Conservation (phyloP, 2,329 filamentous ascomycete species). For the Pseudogymnoascus sp. region DNA sequence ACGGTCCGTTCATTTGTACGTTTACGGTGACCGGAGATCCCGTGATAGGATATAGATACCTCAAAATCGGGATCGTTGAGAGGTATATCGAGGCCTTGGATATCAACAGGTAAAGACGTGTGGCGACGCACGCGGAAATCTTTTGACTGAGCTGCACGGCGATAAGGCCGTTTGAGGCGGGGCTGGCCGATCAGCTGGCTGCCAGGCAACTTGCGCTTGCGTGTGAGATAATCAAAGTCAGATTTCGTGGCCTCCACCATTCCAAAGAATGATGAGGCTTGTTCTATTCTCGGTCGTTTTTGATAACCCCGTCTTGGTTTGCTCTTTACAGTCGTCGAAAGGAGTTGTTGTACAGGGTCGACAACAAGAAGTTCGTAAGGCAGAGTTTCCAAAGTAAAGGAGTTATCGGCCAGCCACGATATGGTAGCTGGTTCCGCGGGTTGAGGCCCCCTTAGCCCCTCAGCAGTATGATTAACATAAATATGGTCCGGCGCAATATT, state of each 20-base stretch:
- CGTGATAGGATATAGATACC: neutral
- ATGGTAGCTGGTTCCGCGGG: conserved; percentile 15
- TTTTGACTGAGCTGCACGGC: conserved; percentile 20
- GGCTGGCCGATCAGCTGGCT: conserved; percentile 1
- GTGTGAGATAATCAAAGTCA: neutral
- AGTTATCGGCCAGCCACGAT: conserved; percentile 32
- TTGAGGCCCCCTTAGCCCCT: conserved; percentile 14
- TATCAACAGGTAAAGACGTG: conserved; percentile 19
- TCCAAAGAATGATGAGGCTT: neutral
- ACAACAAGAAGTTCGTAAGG: conserved; percentile 34
- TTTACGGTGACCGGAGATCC: conserved; percentile 16
- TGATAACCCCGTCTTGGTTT: conserved; percentile 6
- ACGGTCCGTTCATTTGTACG: conserved; percentile 24
- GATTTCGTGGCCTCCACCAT: conserved; percentile 7
- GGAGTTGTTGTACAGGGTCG: conserved; percentile 23
- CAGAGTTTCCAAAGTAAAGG: conserved; percentile 34
- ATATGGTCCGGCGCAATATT: conserved; percentile 30
- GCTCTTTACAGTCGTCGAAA: conserved; percentile 9
- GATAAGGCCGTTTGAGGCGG: neutral
- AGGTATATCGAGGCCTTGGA: conserved; percentile 17
- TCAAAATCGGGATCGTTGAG: conserved; percentile 7
- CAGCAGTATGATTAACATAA: conserved; percentile 31
- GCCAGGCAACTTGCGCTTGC: conserved; percentile 1
- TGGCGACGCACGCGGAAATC: conserved; percentile 17
- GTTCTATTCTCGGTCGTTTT: neutral